phyloP scores from a whole-genome alignment of 1,139 yeast genomes.

The Taiozyma sp. region DNA sequence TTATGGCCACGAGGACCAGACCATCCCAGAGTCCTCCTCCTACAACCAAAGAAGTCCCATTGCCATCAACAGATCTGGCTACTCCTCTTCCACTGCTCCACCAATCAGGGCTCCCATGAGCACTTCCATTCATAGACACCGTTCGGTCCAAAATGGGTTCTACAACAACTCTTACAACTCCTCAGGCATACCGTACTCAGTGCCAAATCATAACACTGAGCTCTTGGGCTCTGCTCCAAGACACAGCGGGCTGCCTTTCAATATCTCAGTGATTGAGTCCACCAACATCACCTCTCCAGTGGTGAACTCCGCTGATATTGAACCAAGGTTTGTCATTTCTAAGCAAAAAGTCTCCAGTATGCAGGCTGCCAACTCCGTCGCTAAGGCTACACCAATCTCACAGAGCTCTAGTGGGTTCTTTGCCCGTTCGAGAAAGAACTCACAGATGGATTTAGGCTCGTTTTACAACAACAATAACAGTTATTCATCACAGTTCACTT shows the following conservation, averaged over 20 bases:
- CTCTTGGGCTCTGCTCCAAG: conserved; percentile 34
- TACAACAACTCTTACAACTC: conserved; percentile 28
- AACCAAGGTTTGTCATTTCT: conserved; percentile 67
- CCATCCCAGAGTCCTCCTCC: neutral
- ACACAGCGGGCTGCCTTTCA: conserved; percentile 47
- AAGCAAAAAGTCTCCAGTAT: conserved; percentile 45
- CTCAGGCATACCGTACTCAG: conserved; percentile 64
- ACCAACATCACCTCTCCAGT: conserved; percentile 68
- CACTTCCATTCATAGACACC: conserved; percentile 23
- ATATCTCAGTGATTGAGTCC: conserved; percentile 42
- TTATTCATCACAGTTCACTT: conserved; percentile 11
- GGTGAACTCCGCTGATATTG: conserved; percentile 44
- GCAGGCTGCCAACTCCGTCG: conserved; percentile 16
- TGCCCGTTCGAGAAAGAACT: conserved; percentile 19
- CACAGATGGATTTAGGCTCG: conserved; percentile 21
- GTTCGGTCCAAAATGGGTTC: conserved; percentile 8
- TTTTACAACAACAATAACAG: conserved; percentile 19
- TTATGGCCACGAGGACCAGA: conserved; percentile 6
- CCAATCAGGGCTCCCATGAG: conserved; percentile 25
- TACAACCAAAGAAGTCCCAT: conserved; percentile 21
- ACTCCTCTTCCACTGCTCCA: conserved; percentile 17
- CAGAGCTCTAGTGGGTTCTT: conserved; percentile 15
- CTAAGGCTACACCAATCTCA: conserved; percentile 12
- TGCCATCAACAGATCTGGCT: conserved; percentile 16
- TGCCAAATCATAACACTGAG: conserved; percentile 36